Conservation (phyloP, 2,329 filamentous ascomycete genomes). For the Epichloe gansuensis region DNA sequence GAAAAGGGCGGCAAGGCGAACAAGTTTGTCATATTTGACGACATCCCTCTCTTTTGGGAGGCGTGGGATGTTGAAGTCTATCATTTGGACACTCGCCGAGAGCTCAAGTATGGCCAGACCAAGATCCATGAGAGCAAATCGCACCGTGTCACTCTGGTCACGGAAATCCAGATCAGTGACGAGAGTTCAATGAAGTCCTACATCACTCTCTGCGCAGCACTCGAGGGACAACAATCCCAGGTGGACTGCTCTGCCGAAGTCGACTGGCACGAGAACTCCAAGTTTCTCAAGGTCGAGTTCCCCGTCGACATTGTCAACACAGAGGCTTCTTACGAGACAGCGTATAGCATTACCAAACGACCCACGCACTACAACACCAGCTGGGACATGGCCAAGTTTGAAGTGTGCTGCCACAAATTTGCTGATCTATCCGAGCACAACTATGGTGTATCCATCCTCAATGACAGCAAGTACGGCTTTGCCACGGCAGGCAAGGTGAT, state of each 20-base stretch:
- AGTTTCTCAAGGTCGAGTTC: slow-evolving; percentile 98
- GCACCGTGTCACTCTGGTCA: slow-evolving; percentile 69
- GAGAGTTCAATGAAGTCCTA: slow-evolving; percentile 77
- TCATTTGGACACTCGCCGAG: slow-evolving; percentile 75
- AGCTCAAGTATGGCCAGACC: slow-evolving; percentile 56
- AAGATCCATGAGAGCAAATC: slow-evolving; percentile 57
- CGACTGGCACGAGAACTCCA: slow-evolving; percentile 96
- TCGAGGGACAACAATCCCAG: slow-evolving; percentile 45
- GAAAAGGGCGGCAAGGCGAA: slow-evolving; percentile 65
- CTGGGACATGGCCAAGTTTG: slow-evolving; percentile 97
- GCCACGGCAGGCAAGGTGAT: slow-evolving; percentile 80
- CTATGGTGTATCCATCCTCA: slow-evolving; percentile 85
- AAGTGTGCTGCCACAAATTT: slow-evolving; percentile 92
- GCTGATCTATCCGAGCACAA: slow-evolving; percentile 79
- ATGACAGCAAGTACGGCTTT: slow-evolving; percentile 94
- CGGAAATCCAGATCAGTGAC: slow-evolving; percentile 77
- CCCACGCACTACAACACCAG: slow-evolving; percentile 96
- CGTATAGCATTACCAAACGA: slow-evolving; percentile 76
- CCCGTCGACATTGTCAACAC: slow-evolving; percentile 84
- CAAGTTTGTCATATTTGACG: slow-evolving; percentile 88
- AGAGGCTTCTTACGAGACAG: slow-evolving; percentile 89
- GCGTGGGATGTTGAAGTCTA: slow-evolving; percentile 97
- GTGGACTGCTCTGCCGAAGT: slow-evolving; percentile 75
- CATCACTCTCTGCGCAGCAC: slow-evolving; percentile 61
- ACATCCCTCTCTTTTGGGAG: slow-evolving; percentile 95